A percentile compares a stretch with the other conserved stretches of the same genome.
Conservation (phyloP, 2,329 filamentous ascomycete genomes). For the Plenodomus lindquistii region DNA sequence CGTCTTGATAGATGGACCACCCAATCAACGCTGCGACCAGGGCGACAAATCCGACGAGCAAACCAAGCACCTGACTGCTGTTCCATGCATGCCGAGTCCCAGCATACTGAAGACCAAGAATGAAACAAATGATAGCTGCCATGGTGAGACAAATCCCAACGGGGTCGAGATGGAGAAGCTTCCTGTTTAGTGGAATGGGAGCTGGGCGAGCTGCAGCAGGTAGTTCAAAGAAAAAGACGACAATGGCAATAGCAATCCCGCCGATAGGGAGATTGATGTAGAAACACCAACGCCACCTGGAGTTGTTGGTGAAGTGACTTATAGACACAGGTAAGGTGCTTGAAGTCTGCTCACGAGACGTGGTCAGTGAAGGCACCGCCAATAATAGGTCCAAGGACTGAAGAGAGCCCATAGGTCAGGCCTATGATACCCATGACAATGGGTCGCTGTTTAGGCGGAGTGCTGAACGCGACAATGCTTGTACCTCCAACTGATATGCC, state of each 20-base stretch:
- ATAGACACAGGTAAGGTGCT: too few species aligned
- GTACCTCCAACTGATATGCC: conserved; percentile 58
- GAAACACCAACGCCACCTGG: conserved; percentile 52
- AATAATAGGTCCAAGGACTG: conserved; percentile 47
- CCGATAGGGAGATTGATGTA: conserved; percentile 53
- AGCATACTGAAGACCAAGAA: conserved; percentile 55
- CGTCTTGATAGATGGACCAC: conserved; percentile 44
- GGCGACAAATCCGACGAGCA: conserved; percentile 51
- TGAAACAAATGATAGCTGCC: conserved; percentile 43
- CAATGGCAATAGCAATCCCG: conserved; percentile 38
- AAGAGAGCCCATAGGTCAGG: conserved; percentile 44
- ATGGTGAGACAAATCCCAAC: conserved; percentile 49
- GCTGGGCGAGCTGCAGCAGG: conserved; percentile 21
- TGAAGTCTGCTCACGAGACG: conserved; percentile 8
- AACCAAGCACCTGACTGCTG: conserved; percentile 48
- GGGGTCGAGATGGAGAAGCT: conserved; percentile 52
- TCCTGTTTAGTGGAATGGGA: conserved; percentile 35
- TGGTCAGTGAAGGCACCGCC: conserved; percentile 47
- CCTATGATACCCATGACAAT: conserved; percentile 37
- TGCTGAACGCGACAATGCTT: conserved; percentile 52
- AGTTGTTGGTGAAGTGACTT: neutral
- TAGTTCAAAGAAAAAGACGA: conserved; percentile 38
- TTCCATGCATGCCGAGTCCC: conserved; percentile 35
- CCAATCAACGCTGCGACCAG: conserved; percentile 41
- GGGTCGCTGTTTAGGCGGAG: conserved; percentile 48